Percentiles rank a stretch among this genome's conserved stretches.
phyloP scores from a whole-genome alignment of 106 monocot species.

The Iris macrosiphon region DNA sequence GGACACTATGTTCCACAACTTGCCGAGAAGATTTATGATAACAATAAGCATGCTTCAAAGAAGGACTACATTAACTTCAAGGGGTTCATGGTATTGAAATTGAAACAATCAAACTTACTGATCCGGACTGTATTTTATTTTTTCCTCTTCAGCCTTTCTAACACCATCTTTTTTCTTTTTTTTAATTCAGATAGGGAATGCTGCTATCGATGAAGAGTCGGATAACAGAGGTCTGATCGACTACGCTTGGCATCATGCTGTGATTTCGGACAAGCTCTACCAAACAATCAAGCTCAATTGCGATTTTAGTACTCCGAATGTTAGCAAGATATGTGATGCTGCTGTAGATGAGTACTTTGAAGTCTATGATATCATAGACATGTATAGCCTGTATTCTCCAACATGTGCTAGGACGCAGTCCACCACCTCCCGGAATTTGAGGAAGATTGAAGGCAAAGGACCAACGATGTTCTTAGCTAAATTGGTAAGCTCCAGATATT shows the following conservation, averaged over 20 bases:
- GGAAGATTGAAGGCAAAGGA: too few relatives aligned
- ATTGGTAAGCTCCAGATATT: constrained; percentile 7
- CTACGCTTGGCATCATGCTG: constrained; percentile 55
- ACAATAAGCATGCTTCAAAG: not conserved
- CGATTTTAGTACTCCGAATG: constrained; percentile 12
- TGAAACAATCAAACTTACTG: too few relatives aligned
- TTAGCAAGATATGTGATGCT: not conserved
- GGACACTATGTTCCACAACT: constrained; percentile 18
- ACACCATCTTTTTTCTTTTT: too few relatives aligned
- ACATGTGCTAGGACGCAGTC: constrained; percentile 11
- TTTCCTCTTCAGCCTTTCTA: too few relatives aligned
- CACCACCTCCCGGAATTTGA: not conserved
- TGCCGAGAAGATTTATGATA: constrained; percentile 10
- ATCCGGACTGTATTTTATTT: too few relatives aligned
- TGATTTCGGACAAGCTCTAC: constrained; percentile 47
- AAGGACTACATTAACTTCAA: constrained; percentile 13
- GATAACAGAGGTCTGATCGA: constrained; percentile 47
- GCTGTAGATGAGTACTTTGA: constrained; percentile 10
- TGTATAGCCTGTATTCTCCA: constrained; percentile 48
- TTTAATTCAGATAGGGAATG: constrained; percentile 33
- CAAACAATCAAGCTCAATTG: constrained; percentile 27
- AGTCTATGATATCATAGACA: constrained; percentile 27
- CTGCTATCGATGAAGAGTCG: constrained; percentile 37
- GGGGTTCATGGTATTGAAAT: constrained; percentile 16
- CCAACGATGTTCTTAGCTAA: too few relatives aligned